Conservation (phyloP, 169 alveolate genomes). For the Plasmodium gallinaceum region DNA sequence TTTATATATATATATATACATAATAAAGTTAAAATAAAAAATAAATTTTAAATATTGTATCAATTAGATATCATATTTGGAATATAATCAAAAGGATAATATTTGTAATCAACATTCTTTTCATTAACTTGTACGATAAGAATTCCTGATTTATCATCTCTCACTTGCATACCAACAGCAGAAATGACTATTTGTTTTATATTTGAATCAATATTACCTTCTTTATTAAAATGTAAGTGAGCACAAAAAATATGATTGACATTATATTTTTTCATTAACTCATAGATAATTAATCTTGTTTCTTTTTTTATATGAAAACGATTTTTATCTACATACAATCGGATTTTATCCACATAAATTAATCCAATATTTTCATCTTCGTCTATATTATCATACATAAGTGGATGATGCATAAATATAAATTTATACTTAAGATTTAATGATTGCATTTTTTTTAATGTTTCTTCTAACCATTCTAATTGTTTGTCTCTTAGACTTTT, state of each 20-base stretch:
- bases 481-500: conserved; percentile 24
- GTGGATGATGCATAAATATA: conserved; percentile 37
- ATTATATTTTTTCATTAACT: conserved; percentile 43
- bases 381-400: conserved; percentile 36
- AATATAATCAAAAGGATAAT: conserved; percentile 25
- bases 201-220: conserved; percentile 17
- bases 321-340: conserved; percentile 20
- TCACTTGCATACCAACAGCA: conserved; percentile 39
- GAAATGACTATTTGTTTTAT: conserved; percentile 46
- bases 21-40: not conserved
- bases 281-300: conserved; percentile 29
- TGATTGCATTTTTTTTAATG: conserved; percentile 19
- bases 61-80: not conserved
- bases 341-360: conserved; percentile 38
- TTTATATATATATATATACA: not conserved
- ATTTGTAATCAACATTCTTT: conserved; percentile 32
- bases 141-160: conserved; percentile 22
- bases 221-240: conserved; percentile 53
- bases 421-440: conserved; percentile 32
- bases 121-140: conserved; percentile 30
- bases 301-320: conserved; percentile 37
- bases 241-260: conserved; percentile 49
- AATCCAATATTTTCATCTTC: conserved; percentile 56
- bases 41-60: no score
- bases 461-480: conserved; percentile 38